Evolutionary conservation across 2,329 filamentous ascomycete species (phyloP).

Genomic region (Calonectria hawksworthii): DNA sequence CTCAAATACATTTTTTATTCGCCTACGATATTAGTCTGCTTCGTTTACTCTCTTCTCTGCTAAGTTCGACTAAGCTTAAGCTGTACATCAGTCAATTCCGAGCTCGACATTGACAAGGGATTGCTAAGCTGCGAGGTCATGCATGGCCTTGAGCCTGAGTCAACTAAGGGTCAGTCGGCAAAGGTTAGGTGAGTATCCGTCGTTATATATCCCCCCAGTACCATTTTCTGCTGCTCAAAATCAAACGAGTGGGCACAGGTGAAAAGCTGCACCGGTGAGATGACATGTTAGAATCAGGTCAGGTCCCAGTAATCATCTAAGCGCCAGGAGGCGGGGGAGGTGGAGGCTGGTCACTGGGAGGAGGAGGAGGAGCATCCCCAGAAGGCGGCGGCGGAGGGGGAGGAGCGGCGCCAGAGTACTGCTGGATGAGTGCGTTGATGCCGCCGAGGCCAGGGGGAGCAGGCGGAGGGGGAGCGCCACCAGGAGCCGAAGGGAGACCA

Average conservation of each 20-base stretch:
- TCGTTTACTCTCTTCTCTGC: conserved; percentile 23
- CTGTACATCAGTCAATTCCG: conserved; percentile 26
- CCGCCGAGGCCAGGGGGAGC: conserved; percentile 70
- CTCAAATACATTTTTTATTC: conserved; percentile 37
- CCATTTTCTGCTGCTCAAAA: conserved; percentile 9
- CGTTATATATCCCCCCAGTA: conserved; percentile 14
- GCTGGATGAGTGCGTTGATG: conserved; percentile 76
- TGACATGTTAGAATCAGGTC: conserved; percentile 21
- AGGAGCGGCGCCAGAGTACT: conserved; percentile 67
- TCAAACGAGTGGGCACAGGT: neutral
- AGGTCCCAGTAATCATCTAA: conserved; percentile 44
- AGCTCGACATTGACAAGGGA: neutral
- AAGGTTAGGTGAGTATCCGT: conserved; percentile 24
- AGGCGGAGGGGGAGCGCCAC: conserved; percentile 66
- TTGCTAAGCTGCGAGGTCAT: neutral
- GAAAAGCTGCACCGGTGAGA: conserved; percentile 7
- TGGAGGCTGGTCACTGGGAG: conserved; percentile 73
- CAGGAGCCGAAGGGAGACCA: conserved; percentile 58
- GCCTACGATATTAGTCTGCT: conserved; percentile 46
- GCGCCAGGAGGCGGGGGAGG: conserved; percentile 73
- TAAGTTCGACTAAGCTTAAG: conserved; percentile 10
- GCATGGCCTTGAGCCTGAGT: conserved; percentile 2
- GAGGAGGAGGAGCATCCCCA: conserved; percentile 70
- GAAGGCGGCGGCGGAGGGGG: conserved; percentile 74
- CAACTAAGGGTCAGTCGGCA: conserved; percentile 28